Evolutionary conservation across 140 eudicot species (phyloP).

Genomic region (Cichorium intybus): DNA sequence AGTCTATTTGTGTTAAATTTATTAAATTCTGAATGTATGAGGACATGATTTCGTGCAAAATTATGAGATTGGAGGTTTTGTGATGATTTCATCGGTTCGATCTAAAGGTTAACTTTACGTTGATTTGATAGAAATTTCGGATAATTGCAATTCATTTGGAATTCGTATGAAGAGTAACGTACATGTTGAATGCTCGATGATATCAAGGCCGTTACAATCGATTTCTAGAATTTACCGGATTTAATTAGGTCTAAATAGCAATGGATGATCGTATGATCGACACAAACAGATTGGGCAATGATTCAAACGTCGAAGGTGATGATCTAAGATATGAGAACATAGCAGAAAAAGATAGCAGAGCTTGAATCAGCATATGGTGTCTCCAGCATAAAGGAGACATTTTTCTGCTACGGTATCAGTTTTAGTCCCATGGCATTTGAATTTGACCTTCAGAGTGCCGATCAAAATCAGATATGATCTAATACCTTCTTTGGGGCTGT

Average conservation of each 20-base stretch:
- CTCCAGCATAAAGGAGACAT: too few relatives aligned
- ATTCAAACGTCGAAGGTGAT: constrained; percentile 68
- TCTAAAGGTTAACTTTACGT: background rate
- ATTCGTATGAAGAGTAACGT: background rate
- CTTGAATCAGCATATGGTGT: too few relatives aligned
- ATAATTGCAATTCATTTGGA: too few relatives aligned
- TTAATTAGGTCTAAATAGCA: constrained; percentile 5
- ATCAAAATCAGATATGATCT: too few relatives aligned
- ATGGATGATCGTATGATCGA: constrained; percentile 45
- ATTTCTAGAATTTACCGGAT: background rate
- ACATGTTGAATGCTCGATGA: constrained; percentile 19
- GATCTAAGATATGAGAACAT: constrained; percentile 48
- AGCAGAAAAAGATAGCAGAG: constrained; percentile 65
- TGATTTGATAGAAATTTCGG: too few relatives aligned
- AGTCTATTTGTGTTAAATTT: background rate
- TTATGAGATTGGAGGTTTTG: constrained; percentile 2
- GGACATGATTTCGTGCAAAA: constrained; percentile 12
- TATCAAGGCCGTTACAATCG: background rate
- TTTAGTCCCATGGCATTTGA: too few relatives aligned
- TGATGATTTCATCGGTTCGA: background rate
- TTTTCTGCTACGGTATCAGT: too few relatives aligned
- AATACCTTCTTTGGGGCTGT: too few relatives aligned
- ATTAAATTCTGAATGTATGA: background rate
- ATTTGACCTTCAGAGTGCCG: too few relatives aligned
- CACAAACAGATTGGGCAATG: constrained; percentile 35